A percentile compares a stretch with the other conserved stretches of the same genome.
Conservation (phyloP, 176 grass and related monocot genomes). For the Triticum turgidum region DNA sequence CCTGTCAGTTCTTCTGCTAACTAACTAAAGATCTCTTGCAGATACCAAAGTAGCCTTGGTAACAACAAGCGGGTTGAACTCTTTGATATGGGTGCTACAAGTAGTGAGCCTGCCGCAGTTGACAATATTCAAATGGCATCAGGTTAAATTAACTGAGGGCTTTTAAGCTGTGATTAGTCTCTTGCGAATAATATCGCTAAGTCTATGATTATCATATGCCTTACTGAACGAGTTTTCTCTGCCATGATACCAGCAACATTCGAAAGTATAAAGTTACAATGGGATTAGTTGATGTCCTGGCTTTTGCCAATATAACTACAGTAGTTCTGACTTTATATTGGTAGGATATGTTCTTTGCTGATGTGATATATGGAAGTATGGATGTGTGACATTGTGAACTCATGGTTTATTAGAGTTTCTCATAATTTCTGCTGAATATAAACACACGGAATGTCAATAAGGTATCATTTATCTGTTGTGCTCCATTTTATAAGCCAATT, state of each 20-base stretch:
- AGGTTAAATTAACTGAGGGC: slow-evolving; percentile 40
- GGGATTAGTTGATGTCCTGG: not conserved
- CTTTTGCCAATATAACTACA: not conserved
- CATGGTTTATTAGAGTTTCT: not conserved
- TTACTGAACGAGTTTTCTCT: not conserved
- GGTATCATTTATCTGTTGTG: not conserved
- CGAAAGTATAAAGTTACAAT: not conserved
- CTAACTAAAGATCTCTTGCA: slow-evolving; percentile 21
- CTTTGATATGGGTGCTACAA: slow-evolving; percentile 77
- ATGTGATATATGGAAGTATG: not conserved
- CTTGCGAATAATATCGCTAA: not conserved
- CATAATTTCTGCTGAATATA: not conserved
- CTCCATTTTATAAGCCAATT: not conserved
- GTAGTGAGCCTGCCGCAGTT: slow-evolving; percentile 60
- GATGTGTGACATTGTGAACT: not conserved
- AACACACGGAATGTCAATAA: not conserved
- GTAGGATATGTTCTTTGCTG: not conserved
- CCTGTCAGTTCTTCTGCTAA: slow-evolving; percentile 24
- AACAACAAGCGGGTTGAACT: slow-evolving; percentile 92
- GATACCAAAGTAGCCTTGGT: slow-evolving; percentile 96
- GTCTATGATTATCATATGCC: not conserved
- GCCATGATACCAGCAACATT: not conserved
- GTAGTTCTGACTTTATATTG: not conserved
- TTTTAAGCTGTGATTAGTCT: not conserved
- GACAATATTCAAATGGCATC: slow-evolving; percentile 87